Percentiles rank a stretch among this genome's conserved stretches.
These are phyloP conservation scores for Ceriops zippeliana DNA, from an alignment of 345 rosid species.

Conservation along the genomic window DNA sequence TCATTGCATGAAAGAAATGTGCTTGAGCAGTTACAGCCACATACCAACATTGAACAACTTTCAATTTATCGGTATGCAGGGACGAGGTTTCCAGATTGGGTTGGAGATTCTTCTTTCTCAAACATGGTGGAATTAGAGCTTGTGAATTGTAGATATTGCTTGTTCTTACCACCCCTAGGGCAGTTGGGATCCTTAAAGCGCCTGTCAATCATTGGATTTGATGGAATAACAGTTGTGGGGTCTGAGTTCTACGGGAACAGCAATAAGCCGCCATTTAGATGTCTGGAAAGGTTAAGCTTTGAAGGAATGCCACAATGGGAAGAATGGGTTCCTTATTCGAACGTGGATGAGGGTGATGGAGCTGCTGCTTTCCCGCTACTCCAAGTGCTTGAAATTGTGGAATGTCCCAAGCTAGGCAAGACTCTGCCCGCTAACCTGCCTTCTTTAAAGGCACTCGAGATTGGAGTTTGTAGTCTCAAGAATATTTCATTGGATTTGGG, in stretches of 20 bases:
- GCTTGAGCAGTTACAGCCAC: slow-evolving; percentile 5
- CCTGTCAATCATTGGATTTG: neutral
- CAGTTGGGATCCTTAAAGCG: neutral
- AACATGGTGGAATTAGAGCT: neutral
- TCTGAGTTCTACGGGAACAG: neutral
- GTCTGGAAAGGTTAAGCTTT: neutral
- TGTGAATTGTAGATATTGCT: neutral
- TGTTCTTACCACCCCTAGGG: neutral
- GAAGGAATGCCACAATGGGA: neutral
- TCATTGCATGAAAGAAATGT: neutral
- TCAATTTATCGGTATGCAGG: neutral
- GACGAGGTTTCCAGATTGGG: slow-evolving; percentile 10
- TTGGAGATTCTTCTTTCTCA: neutral
- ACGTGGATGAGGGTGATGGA: neutral
- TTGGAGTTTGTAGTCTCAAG: neutral
- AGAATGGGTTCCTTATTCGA: neutral
- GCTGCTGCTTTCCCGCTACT: slow-evolving; percentile 3
- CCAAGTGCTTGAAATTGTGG: neutral
- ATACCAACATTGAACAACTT: neutral
- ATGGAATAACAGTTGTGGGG: neutral
- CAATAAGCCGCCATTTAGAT: neutral
- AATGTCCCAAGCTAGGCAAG: neutral
- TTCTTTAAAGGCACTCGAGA: neutral
- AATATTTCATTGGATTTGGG: neutral
- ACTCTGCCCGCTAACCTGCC: neutral